Base-by-base conservation (phyloP, 345 rosid species). In the Microthlaspi erraticum region DNA sequence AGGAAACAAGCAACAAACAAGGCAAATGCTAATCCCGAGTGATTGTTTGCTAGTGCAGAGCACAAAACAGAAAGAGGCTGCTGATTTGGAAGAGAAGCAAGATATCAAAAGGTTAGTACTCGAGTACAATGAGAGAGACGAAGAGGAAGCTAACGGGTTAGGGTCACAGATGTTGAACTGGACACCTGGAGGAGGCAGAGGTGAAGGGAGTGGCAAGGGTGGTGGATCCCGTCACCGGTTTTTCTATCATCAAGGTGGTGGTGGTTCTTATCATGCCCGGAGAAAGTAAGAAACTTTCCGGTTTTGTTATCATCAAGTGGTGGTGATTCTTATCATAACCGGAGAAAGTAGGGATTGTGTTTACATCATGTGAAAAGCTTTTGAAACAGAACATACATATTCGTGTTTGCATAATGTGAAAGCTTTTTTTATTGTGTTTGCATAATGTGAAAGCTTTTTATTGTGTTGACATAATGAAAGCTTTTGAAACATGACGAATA, bases 31-130 rank as follows among this genome's bases (percentile, higher is more conserved):
- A 52, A 87, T 94, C 73, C 99, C 99, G 5, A 79, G 85, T 65
- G 99, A 91, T 81, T 85, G 87, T 77, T 78, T 89, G 1, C 90
- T 94, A 23, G 83, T 92, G 53, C 95, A 88, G 81, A 86, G 99
- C 88, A 94, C 97, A 17, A 91, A 92, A 79, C 99, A 91, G 93
- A 92, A 88, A 77, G 99, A 88, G 83, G 99, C 96, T 29, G 98
- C 96, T 0, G 99, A 94, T 59, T 70, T 91, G 31, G 99, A 91
- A 84, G 99, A 94, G 84, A 94, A 94, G 81, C 96, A 90, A 76
- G 98, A 94, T 70, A 94, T 94, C 53, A 94, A 94, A 85, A 90
- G 99, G 82, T 85, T 87, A 46, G 97, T 94, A 12, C 80, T 94
- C 54, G 99, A 94, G 82, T 94, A 91, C 76, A 91, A 91, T 62